phyloP scores from a whole-genome alignment of 257 asterid genomes.

The Gentiana dahurica region DNA sequence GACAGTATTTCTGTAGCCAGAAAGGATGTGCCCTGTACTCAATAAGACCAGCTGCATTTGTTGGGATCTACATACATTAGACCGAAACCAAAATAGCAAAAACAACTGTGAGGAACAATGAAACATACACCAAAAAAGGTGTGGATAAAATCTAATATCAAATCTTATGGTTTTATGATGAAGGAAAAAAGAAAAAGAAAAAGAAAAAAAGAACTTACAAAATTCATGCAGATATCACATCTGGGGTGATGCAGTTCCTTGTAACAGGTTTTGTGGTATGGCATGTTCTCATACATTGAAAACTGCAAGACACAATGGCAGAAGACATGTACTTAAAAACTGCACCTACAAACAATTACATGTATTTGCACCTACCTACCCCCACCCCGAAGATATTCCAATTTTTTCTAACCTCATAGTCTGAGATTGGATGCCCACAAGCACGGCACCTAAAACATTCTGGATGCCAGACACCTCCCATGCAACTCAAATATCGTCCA shows the following conservation, averaged over 20 bases:
- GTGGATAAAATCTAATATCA: too few species aligned
- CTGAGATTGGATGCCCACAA: slow-evolving; percentile 80
- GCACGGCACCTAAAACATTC: slow-evolving; percentile 84
- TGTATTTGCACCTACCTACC: too few species aligned
- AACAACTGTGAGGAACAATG: slow-evolving; percentile 5
- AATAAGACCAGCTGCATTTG: slow-evolving; percentile 75
- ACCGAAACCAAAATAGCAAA: slow-evolving; percentile 2
- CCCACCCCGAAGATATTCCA: slow-evolving; percentile 1
- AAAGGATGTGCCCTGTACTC: slow-evolving; percentile 98
- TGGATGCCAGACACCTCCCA: slow-evolving; percentile 99
- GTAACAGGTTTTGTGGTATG: slow-evolving; percentile 90
- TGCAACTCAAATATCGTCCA: slow-evolving; percentile 86
- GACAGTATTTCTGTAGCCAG: slow-evolving; percentile 98
- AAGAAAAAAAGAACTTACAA: slow-evolving; percentile 40
- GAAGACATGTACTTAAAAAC: slow-evolving; percentile 3
- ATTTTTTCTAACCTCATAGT: slow-evolving; percentile 65
- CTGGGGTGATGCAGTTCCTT: slow-evolving; percentile 92
- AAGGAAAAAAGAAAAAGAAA: too few species aligned
- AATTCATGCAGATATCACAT: slow-evolving; percentile 90
- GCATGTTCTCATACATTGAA: slow-evolving; percentile 75
- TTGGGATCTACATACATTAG: slow-evolving; percentile 55
- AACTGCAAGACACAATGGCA: slow-evolving; percentile 43
- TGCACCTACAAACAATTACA: too few species aligned
- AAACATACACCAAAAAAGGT: not conserved
- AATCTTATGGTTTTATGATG: not conserved